phyloP scores from a whole-genome alignment of 2,329 filamentous ascomycete species.

The Ceratocystis ficicola region DNA sequence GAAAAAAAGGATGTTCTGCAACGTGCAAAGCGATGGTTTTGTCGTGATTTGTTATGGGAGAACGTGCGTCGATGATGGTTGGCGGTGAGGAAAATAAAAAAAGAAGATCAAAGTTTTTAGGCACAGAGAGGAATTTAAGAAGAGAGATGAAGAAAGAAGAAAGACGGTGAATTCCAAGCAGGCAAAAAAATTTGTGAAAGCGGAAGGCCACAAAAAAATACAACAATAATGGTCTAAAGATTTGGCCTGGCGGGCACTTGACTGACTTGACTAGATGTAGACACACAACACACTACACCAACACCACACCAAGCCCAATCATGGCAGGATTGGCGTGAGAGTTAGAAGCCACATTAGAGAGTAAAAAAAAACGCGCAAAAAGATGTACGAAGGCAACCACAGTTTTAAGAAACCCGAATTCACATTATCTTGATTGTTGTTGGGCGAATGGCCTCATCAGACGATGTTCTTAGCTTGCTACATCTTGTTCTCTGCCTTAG shows the following conservation, averaged over 20 bases:
- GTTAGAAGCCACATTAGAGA: not conserved
- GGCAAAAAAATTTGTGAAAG: slow-evolving; percentile 5
- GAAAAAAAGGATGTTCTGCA: not conserved
- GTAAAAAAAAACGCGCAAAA: no score
- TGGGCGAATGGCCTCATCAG: no score
- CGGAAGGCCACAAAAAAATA: slow-evolving; percentile 2
- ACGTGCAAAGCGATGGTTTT: not conserved
- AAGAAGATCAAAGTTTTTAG: not conserved
- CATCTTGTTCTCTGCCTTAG: no score
- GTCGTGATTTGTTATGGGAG: no score
- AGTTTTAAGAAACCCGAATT: no score
- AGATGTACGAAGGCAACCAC: no score
- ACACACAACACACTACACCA: not conserved
- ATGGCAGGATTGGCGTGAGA: not conserved
- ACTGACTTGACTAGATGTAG: not conserved
- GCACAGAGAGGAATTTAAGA: slow-evolving; percentile 13
- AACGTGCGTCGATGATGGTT: not conserved
- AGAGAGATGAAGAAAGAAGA: slow-evolving; percentile 1
- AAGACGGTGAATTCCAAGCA: slow-evolving; percentile 6
- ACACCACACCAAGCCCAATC: not conserved
- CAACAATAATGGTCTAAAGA: slow-evolving; percentile 13
- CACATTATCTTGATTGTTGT: no score
- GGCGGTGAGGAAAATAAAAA: not conserved
- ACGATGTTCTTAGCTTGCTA: no score
- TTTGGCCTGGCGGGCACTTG: not conserved